Evolutionary conservation across 805 yeast genomes (phyloP).

Genomic region (Ogataea naganishii): DNA sequence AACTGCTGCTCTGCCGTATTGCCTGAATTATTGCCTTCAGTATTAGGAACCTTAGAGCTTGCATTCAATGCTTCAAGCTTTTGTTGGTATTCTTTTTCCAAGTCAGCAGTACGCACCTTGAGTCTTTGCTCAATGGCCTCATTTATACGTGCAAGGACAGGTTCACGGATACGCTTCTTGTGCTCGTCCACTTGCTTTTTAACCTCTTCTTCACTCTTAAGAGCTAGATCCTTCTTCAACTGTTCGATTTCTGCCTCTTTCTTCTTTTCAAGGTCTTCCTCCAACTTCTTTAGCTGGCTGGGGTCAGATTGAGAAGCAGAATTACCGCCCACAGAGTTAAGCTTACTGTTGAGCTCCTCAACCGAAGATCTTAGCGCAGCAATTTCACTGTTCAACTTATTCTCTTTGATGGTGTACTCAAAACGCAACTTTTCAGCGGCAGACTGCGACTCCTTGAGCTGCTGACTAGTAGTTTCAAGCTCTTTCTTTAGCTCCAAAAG

Average conservation of each 20-base stretch:
- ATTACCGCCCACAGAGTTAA: neutral
- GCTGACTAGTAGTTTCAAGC: slow-evolving; percentile 10
- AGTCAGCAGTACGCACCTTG: slow-evolving; percentile 24
- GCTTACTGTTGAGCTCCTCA: slow-evolving; percentile 6
- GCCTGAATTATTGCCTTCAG: slow-evolving; percentile 3
- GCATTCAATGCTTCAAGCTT: slow-evolving; percentile 15
- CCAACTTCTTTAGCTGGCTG: too few relatives aligned
- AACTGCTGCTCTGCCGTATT: slow-evolving; percentile 10
- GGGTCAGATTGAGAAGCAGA: neutral
- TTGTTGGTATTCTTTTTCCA: slow-evolving; percentile 20
- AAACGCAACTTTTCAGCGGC: slow-evolving; percentile 2
- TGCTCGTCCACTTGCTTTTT: slow-evolving; percentile 20
- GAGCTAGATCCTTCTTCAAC: slow-evolving; percentile 13
- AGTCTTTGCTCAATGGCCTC: slow-evolving; percentile 26
- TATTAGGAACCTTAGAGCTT: slow-evolving; percentile 1
- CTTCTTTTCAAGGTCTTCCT: slow-evolving; percentile 7
- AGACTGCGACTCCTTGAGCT: slow-evolving; percentile 4
- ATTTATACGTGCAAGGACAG: slow-evolving; percentile 27
- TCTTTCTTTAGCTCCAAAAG: slow-evolving; percentile 11
- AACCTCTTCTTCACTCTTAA: slow-evolving; percentile 23
- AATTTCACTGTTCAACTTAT: slow-evolving; percentile 10
- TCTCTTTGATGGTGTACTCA: slow-evolving; percentile 9
- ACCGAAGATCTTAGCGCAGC: slow-evolving; percentile 9
- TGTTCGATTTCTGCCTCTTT: slow-evolving; percentile 16
- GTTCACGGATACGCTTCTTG: slow-evolving; percentile 27